Base-by-base conservation (phyloP, 1,284 basidiomycete species). In the Leccinum subspadiceum region DNA sequence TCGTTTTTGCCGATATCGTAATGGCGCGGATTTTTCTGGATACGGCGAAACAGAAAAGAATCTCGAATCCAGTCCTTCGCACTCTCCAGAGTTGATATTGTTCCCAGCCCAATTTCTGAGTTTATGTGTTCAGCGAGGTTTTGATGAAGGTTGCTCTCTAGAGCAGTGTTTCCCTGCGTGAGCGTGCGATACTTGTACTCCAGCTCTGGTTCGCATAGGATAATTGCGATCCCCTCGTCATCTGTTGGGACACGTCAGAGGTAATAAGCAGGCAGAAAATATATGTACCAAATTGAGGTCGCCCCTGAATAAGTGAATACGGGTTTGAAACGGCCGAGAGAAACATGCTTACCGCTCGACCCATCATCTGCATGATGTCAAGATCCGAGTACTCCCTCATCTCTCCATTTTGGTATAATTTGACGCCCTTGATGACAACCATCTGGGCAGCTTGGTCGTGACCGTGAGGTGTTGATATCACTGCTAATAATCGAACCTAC, bases 71-170 rank as follows among this genome's bases (percentile, higher is more conserved):
- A 97, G 10, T 81, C 77, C 67, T 86, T 90, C 1, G 93, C 94
- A 4, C 83, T 83, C 2, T 79, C 73, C 4, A 91, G 65, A 63
- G 82, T 80, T 2, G 78, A 84, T 66, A 96, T 94, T 0, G 93
- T 95, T 3, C 86, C 84, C 7, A 97, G 81, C 0, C 89, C 89
- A 56, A 97, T 90, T 76, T 98, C 96, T 2, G 93, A 94, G 70
- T 97, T 97, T 67, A 98, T 77, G 71, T 97, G 93, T 71, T 97
- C 95, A 2, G 87, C 79, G 9, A 98, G 83, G 69, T 92, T 91
- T 56, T 79, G 77, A 72, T 97, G 94, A 31, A 96, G 81, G 63
- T 83, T 89, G 71, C 92, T 94, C 74, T 96, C 94, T 41, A 96
- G 79, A 24, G 88, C 76, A 0, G 89, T 94, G 59, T 80, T 82